Base-by-base conservation (phyloP, 1,139 yeast species). In the Candida tunisiensis region DNA sequence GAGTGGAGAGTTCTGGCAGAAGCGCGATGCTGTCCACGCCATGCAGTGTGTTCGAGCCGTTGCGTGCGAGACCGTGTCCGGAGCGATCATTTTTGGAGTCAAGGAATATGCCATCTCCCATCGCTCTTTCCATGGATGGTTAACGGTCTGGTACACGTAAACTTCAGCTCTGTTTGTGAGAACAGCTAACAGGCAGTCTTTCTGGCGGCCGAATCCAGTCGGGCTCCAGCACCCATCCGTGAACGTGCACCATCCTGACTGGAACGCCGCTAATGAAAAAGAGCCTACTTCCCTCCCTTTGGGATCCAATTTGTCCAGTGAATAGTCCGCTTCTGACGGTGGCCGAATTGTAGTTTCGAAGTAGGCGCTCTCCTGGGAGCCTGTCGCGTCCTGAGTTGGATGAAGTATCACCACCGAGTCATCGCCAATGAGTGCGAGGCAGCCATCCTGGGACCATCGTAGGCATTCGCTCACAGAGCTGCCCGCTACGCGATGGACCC, bases 171-270 rank as follows among this genome's bases (percentile, higher is more conserved):
- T 16, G 21, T 10, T 15, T 6, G 16, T 18, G 8, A 16, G 24
- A 8, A 10, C 16, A 15, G 13, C 19, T 9, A 24, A 13, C 4
- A 15, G 23, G 8, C 21, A 24, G 24, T 8, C 11, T 20, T 12
- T 20, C 4, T 13, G n/a, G 14, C 7, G 14, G 4, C 31, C 25
- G 17, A 25, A 25, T 2, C 33, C 33, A 18, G 30, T 21, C 11
- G 31, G 29, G 4, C 29, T 25, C 33, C 33, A 32, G 13, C 27
- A 28, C 7, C 27, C 13, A 8, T 29, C 30, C 3, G 30, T 24
- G 5, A 21, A 31, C 8, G 25, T 17, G 18, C 24, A 22, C 13
- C 24, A 21, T 32, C 34, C 33, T n/a, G 23, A 28, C 31, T 9
- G 15, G 23, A 19, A 15, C 23, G 21, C 7, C 26, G 28, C 11